phyloP scores from a whole-genome alignment of 345 rosid species.

The Diplotaxis tenuifolia region DNA sequence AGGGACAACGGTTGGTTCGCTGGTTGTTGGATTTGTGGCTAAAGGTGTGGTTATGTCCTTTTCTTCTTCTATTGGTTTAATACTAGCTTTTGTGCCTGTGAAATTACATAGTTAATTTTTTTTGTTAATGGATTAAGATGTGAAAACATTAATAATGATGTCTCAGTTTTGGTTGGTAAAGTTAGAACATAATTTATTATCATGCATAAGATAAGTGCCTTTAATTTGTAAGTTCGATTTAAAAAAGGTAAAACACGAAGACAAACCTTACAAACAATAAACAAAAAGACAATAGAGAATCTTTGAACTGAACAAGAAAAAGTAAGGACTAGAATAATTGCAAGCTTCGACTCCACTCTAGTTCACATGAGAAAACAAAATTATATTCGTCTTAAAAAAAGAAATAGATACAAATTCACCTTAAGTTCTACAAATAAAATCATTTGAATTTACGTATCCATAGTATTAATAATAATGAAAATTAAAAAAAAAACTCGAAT shows the following conservation, averaged over 20 bases:
- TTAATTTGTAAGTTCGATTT: background rate
- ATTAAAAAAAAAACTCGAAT: background rate
- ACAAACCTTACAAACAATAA: slow-evolving; percentile 13
- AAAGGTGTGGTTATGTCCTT: slow-evolving; percentile 40
- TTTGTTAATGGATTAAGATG: slow-evolving; percentile 6
- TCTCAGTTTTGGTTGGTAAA: slow-evolving; percentile 10
- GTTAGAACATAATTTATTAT: slow-evolving; percentile 15
- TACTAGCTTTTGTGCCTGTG: slow-evolving; percentile 27
- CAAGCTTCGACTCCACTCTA: slow-evolving; percentile 14
- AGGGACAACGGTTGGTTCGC: slow-evolving; percentile 16
- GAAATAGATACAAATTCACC: background rate
- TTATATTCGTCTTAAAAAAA: background rate
- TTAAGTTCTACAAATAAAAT: background rate
- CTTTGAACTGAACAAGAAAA: slow-evolving; percentile 35
- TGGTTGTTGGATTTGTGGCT: slow-evolving; percentile 33
- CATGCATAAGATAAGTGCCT: slow-evolving; percentile 1
- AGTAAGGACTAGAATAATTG: slow-evolving; percentile 32
- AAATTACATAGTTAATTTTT: background rate
- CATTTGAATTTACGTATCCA: background rate
- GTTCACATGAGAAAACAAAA: slow-evolving; percentile 13
- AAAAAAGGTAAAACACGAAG: background rate
- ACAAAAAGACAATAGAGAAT: slow-evolving; percentile 37
- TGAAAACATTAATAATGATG: slow-evolving; percentile 19
- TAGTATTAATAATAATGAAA: background rate
- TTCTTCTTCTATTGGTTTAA: slow-evolving; percentile 26